Percentiles rank a stretch among this genome's conserved stretches.
phyloP scores from a whole-genome alignment of 257 asterid species.

The Solanum chiquidenum region DNA sequence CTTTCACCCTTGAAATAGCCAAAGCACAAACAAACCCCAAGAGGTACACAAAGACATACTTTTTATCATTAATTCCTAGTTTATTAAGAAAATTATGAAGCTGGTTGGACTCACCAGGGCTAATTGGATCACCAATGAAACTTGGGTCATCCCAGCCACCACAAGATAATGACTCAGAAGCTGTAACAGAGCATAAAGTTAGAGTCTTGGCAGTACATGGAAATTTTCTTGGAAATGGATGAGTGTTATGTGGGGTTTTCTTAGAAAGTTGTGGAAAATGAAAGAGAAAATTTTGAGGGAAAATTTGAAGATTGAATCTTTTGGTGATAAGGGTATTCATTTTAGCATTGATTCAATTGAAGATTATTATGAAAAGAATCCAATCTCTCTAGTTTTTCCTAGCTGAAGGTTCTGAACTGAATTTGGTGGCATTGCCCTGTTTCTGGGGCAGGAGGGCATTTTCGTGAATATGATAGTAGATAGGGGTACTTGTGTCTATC shows the following conservation, averaged over 20 bases:
- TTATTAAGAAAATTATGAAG: conserved; percentile 36
- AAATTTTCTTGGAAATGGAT: conserved; percentile 12
- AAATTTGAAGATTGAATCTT: conserved; percentile 15
- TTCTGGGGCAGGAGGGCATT: not conserved
- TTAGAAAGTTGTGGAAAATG: conserved; percentile 8
- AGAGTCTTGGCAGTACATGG: conserved; percentile 11
- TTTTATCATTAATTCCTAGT: conserved; percentile 58
- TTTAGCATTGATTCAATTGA: not conserved
- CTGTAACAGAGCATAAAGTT: conserved; percentile 25
- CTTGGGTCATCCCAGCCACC: conserved; percentile 75
- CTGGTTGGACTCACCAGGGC: conserved; percentile 50
- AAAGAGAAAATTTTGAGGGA: conserved; percentile 8
- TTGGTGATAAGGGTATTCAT: conserved; percentile 41
- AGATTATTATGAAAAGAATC: not conserved
- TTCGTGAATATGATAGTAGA: not conserved
- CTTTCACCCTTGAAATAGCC: conserved; percentile 66
- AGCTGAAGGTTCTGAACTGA: not conserved
- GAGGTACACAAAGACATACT: conserved; percentile 54
- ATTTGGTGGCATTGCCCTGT: not conserved
- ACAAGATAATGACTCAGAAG: conserved; percentile 34
- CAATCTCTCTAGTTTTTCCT: not conserved
- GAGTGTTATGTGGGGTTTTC: conserved; percentile 14
- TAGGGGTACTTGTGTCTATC: not conserved
- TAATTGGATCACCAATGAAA: conserved; percentile 20
- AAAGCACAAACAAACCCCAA: conserved; percentile 83